Percentiles rank a stretch among this genome's conserved stretches.
These are phyloP conservation scores for Protomyces macrosporus DNA, from an alignment of 1,139 yeast genomes.

Conservation along the genomic window DNA sequence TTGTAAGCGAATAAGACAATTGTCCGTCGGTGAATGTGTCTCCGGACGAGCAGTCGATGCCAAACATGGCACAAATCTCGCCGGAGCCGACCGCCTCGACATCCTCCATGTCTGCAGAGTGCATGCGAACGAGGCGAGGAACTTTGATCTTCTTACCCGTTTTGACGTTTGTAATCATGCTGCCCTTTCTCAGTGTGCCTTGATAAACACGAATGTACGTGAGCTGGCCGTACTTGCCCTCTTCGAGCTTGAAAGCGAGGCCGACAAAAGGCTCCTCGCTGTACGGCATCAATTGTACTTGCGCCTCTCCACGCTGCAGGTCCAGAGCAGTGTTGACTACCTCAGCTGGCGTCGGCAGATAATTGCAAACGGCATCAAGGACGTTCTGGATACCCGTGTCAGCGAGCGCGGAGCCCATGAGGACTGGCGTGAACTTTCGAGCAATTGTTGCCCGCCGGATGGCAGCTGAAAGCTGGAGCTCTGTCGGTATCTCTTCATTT, in stretches of 20 bases:
- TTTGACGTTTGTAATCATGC: slow-evolving; percentile 80
- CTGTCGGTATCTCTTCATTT: slow-evolving; percentile 83
- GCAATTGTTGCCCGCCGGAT: slow-evolving; percentile 96
- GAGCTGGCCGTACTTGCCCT: slow-evolving; percentile 95
- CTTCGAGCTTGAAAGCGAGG: slow-evolving; percentile 94
- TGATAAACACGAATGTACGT: slow-evolving; percentile 96
- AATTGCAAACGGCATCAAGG: slow-evolving; percentile 92
- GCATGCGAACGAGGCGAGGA: slow-evolving; percentile 96
- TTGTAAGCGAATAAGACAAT: slow-evolving; percentile 79
- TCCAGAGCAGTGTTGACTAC: slow-evolving; percentile 86
- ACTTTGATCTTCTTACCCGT: slow-evolving; percentile 91
- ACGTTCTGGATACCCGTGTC: slow-evolving; percentile 94
- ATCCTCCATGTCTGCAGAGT: slow-evolving; percentile 77
- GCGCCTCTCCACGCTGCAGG: slow-evolving; percentile 59
- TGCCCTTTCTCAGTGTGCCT: slow-evolving; percentile 87
- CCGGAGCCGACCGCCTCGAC: slow-evolving; percentile 95
- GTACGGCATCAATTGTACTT: slow-evolving; percentile 71
- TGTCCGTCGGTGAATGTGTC: slow-evolving; percentile 89
- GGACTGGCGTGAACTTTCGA: slow-evolving; percentile 92
- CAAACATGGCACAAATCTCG: slow-evolving; percentile 98
- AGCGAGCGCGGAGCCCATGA: slow-evolving; percentile 98
- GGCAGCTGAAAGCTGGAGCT: slow-evolving; percentile 75
- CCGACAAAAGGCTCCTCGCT: slow-evolving; percentile 82
- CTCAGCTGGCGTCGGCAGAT: slow-evolving; percentile 90
- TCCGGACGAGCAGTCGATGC: slow-evolving; percentile 99